Evolutionary conservation across 2,329 filamentous ascomycete genomes (phyloP).

Genomic region (Aureobasidium sp.): DNA sequence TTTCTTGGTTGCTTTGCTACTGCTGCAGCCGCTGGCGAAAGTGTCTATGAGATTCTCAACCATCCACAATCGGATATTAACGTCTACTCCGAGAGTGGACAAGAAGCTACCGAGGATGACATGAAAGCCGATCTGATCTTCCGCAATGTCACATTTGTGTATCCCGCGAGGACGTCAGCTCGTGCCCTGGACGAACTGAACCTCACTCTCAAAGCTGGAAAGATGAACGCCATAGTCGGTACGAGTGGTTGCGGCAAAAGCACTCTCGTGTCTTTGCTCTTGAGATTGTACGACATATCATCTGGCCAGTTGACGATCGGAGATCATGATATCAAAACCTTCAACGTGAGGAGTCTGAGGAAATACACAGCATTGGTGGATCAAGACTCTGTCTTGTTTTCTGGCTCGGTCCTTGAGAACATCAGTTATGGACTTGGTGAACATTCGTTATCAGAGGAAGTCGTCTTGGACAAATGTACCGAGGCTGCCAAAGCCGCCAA

Average conservation of each 20-base stretch:
- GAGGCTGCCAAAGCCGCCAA: slow-evolving; percentile 30
- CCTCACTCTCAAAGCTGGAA: slow-evolving; percentile 29
- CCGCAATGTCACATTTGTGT: slow-evolving; percentile 33
- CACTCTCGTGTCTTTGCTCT: slow-evolving; percentile 35
- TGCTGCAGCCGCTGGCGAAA: slow-evolving; percentile 43
- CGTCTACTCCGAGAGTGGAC: slow-evolving; percentile 27
- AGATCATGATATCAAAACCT: slow-evolving; percentile 30
- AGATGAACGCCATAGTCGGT: slow-evolving; percentile 38
- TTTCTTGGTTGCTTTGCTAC: slow-evolving; percentile 48
- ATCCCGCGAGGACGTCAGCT: slow-evolving; percentile 35
- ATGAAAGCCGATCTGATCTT: slow-evolving; percentile 27
- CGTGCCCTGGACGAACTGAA: slow-evolving; percentile 32
- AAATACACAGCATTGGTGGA: slow-evolving; percentile 36
- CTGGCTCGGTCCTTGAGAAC: slow-evolving; percentile 37
- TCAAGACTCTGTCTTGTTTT: slow-evolving; percentile 38
- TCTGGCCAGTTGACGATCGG: slow-evolving; percentile 32
- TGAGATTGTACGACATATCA: slow-evolving; percentile 35
- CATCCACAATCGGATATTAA: slow-evolving; percentile 31
- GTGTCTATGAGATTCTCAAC: slow-evolving; percentile 37
- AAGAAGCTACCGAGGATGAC: slow-evolving; percentile 1
- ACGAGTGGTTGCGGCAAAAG: slow-evolving; percentile 38
- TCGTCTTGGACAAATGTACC: slow-evolving; percentile 20
- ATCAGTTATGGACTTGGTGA: slow-evolving; percentile 30
- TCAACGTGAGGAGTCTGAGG: slow-evolving; percentile 29
- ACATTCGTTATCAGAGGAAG: slow-evolving; percentile 18